A percentile compares a stretch with the other conserved stretches of the same genome.
Conservation (phyloP, 2,329 filamentous ascomycete species). For the Microsporum audouinii region DNA sequence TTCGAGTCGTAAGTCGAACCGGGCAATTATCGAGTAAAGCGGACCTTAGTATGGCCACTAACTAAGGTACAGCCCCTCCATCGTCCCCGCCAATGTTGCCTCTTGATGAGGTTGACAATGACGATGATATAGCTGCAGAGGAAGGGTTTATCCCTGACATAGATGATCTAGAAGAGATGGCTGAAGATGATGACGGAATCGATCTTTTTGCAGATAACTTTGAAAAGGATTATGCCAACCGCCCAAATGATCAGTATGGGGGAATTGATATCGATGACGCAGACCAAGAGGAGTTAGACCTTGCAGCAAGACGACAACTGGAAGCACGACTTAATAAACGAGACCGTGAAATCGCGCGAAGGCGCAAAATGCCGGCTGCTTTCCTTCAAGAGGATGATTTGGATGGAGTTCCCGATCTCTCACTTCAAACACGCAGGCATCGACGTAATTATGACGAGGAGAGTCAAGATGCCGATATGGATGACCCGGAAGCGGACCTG, state of each 20-base stretch:
- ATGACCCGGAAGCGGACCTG: conserved; percentile 92
- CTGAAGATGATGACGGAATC: conserved; percentile 58
- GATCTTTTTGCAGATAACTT: conserved; percentile 59
- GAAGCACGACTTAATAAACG: conserved; percentile 52
- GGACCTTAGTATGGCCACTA: conserved; percentile 11
- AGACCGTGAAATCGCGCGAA: conserved; percentile 49
- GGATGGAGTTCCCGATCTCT: conserved; percentile 72
- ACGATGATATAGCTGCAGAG: conserved; percentile 38
- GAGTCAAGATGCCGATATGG: conserved; percentile 77
- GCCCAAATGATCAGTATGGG: conserved; percentile 41
- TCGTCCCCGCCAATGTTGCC: conserved; percentile 51
- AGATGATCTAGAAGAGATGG: conserved; percentile 56
- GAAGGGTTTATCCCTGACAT: conserved; percentile 52
- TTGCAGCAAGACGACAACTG: conserved; percentile 47
- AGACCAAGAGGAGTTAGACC: conserved; percentile 52
- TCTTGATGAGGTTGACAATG: conserved; percentile 38
- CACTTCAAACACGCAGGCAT: conserved; percentile 70
- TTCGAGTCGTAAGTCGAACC: conserved; percentile 47
- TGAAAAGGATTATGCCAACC: conserved; percentile 48
- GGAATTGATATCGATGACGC: conserved; percentile 51
- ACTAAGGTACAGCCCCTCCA: conserved; percentile 30
- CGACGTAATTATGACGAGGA: conserved; percentile 92
- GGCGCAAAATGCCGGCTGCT: conserved; percentile 50
- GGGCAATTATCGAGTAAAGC: neutral
- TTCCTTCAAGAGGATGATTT: conserved; percentile 66